Conservation (phyloP, 495 filamentous ascomycete genomes). For the Aspergillus bridgeri region DNA sequence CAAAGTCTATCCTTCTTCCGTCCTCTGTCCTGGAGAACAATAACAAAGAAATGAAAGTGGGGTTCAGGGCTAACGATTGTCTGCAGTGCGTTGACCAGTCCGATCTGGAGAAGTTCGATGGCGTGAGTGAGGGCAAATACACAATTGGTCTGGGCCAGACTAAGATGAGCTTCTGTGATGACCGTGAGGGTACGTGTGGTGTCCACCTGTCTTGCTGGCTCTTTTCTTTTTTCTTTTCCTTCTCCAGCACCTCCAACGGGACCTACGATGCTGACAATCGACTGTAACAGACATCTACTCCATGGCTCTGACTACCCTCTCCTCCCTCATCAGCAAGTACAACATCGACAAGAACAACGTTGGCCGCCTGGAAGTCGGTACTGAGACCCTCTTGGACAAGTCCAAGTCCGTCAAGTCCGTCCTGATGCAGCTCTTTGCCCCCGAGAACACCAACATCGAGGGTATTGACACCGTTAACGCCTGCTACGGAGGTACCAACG, state of each 20-base stretch:
- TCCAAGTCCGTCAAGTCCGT: slow-evolving; percentile 99
- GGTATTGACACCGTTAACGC: slow-evolving; percentile 96
- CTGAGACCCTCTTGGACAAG: slow-evolving; percentile 98
- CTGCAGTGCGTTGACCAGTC: slow-evolving; percentile 89
- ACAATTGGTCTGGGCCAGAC: slow-evolving; percentile 99
- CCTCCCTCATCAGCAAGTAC: slow-evolving; percentile 89
- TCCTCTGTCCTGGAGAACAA: slow-evolving; percentile 1
- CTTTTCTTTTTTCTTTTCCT: neutral
- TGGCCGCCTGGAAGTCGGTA: slow-evolving; percentile 94
- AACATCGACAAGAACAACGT: slow-evolving; percentile 85
- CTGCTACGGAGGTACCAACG: slow-evolving; percentile 98
- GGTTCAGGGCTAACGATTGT: slow-evolving; percentile 21
- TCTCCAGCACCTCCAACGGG: neutral
- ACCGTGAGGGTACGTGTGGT: slow-evolving; percentile 77
- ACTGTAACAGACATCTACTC: slow-evolving; percentile 87
- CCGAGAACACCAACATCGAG: slow-evolving; percentile 87
- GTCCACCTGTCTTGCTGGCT: neutral
- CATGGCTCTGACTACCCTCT: slow-evolving; percentile 81
- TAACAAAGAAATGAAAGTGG: slow-evolving; percentile 3
- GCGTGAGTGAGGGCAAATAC: slow-evolving; percentile 91
- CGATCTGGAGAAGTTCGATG: slow-evolving; percentile 98
- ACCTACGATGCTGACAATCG: slow-evolving; percentile 5
- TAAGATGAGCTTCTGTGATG: slow-evolving; percentile 99
- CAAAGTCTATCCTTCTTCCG: neutral
- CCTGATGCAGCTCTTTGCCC: slow-evolving; percentile 92